A percentile compares a stretch with the other conserved stretches of the same genome.
Evolutionary conservation across 345 rosid genomes (phyloP).

Genomic region (Atalantia buxifolia): DNA sequence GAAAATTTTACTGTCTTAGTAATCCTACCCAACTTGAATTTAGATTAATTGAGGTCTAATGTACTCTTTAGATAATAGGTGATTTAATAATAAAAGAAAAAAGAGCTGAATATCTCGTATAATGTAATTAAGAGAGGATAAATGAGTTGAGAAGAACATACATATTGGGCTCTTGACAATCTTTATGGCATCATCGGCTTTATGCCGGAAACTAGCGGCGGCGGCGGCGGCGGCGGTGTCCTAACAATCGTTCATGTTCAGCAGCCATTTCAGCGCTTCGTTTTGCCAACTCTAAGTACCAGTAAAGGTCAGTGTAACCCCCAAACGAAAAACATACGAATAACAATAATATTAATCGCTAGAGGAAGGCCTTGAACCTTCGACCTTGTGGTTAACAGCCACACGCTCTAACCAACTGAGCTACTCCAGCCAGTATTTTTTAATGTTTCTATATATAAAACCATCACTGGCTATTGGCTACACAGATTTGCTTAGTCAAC

Average conservation of each 20-base stretch:
- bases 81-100: too few species aligned
- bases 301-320: conserved; percentile 42
- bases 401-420: conserved; percentile 46
- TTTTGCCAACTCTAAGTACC: too few species aligned
- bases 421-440: background rate
- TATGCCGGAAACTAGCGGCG: conserved; percentile 28
- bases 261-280: conserved; percentile 38
- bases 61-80: too few species aligned
- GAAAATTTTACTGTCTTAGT: fast-evolving
- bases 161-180: conserved; percentile 41
- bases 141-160: too few species aligned
- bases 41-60: too few species aligned
- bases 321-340: too few species aligned
- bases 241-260: conserved; percentile 58
- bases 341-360: background rate
- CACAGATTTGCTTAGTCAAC: too few species aligned
- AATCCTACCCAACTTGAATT: too few species aligned
- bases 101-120: too few species aligned
- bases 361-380: conserved; percentile 47
- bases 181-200: conserved; percentile 16
- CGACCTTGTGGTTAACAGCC: conserved; percentile 56
- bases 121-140: too few species aligned
- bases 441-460: too few species aligned
- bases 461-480: too few species aligned
- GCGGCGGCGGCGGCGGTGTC: conserved; percentile 26